Conservation (phyloP, 2,329 filamentous ascomycete species). For the Fusarium globosum region DNA sequence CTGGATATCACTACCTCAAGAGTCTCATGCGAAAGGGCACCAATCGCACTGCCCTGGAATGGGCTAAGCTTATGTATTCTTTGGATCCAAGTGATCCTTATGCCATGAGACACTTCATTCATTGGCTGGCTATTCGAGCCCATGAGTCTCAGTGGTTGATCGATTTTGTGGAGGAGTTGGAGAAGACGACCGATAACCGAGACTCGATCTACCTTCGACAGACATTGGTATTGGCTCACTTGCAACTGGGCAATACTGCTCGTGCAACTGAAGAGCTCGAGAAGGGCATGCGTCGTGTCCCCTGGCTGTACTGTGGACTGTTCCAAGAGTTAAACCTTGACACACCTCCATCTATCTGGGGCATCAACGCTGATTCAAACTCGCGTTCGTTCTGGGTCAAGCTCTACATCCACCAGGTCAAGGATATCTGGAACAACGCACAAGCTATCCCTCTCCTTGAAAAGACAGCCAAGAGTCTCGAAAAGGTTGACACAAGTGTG, state of each 20-base stretch:
- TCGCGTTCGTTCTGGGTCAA: conserved; percentile 75
- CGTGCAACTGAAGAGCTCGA: conserved; percentile 74
- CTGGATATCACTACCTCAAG: conserved; percentile 87
- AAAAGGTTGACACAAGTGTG: conserved; percentile 54
- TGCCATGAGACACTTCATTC: conserved; percentile 81
- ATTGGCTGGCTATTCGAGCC: conserved; percentile 85
- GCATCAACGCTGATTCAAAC: conserved; percentile 71
- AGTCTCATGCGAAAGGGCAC: conserved; percentile 92
- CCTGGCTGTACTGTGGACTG: conserved; percentile 85
- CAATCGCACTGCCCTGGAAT: conserved; percentile 92
- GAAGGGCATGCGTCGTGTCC: conserved; percentile 76
- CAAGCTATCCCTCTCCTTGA: conserved; percentile 76
- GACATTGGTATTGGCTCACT: conserved; percentile 79
- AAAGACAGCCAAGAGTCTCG: conserved; percentile 71
- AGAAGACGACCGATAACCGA: conserved; percentile 50
- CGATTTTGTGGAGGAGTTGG: conserved; percentile 67
- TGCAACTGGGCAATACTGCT: conserved; percentile 74
- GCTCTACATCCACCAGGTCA: conserved; percentile 80
- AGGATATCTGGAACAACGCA: conserved; percentile 87
- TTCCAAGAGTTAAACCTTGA: conserved; percentile 85
- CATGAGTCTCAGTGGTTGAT: conserved; percentile 81
- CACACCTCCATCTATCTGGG: conserved; percentile 85
- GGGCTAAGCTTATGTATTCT: conserved; percentile 85
- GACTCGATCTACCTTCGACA: conserved; percentile 77
- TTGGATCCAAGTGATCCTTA: conserved; percentile 85